A percentile compares a stretch with the other conserved stretches of the same genome.
These are phyloP conservation scores for Trichophyton mentagrophytes DNA, from an alignment of 2,329 filamentous ascomycete genomes.

Conservation along the genomic window DNA sequence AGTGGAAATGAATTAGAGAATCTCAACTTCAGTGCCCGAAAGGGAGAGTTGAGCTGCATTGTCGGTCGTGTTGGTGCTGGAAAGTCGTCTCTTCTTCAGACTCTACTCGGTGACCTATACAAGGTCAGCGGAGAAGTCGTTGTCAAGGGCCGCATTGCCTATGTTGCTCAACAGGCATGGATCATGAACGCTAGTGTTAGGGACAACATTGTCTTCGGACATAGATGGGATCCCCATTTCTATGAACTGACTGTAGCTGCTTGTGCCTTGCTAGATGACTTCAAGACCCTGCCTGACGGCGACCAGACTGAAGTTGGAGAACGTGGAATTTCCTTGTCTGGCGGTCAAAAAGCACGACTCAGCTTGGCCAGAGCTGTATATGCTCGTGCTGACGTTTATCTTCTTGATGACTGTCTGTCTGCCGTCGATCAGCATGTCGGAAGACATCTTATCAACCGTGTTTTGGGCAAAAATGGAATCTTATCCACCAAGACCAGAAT, in stretches of 20 bases:
- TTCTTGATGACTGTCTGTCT: conserved; percentile 86
- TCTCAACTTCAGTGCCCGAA: conserved; percentile 78
- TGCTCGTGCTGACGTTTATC: conserved; percentile 87
- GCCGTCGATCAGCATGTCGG: conserved; percentile 98
- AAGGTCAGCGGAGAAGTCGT: conserved; percentile 74
- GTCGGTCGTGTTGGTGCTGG: conserved; percentile 90
- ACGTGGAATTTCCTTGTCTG: conserved; percentile 87
- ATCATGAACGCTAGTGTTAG: conserved; percentile 96
- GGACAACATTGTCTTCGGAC: conserved; percentile 94
- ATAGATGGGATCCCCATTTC: conserved; percentile 84
- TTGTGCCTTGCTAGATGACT: conserved; percentile 83
- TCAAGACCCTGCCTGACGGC: conserved; percentile 81
- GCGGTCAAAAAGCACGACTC: conserved; percentile 88
- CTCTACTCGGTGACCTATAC: conserved; percentile 81
- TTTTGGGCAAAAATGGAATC: conserved; percentile 73
- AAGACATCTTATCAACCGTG: conserved; percentile 84
- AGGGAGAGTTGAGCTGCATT: conserved; percentile 84
- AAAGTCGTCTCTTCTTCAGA: conserved; percentile 84
- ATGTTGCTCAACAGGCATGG: conserved; percentile 88
- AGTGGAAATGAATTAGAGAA: conserved; percentile 56
- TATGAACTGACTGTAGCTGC: conserved; percentile 88
- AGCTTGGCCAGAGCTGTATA: conserved; percentile 90
- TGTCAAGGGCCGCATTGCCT: conserved; percentile 71
- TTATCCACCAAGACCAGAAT: conserved; percentile 78
- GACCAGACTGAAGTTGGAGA: conserved; percentile 96